Evolutionary conservation across 768 basidiomycete genomes (phyloP).

Genomic region (Suillus placidus): DNA sequence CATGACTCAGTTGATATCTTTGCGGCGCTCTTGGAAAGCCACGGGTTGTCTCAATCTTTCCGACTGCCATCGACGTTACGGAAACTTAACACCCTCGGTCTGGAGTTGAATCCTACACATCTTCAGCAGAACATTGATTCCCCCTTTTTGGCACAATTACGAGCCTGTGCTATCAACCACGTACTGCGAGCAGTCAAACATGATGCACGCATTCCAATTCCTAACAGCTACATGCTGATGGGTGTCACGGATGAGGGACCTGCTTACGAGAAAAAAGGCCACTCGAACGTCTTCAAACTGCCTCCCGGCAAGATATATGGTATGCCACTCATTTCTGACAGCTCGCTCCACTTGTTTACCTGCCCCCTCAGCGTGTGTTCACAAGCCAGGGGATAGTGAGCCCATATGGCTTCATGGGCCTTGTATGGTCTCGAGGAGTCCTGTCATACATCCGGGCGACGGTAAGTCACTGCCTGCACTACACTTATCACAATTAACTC

Average conservation of each 20-base stretch:
- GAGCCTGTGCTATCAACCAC: slow-evolving; percentile 64
- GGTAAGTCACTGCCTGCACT: slow-evolving; percentile 40
- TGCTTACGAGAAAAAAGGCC: slow-evolving; percentile 53
- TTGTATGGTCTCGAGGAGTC: slow-evolving; percentile 69
- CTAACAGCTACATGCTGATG: slow-evolving; percentile 67
- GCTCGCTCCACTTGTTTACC: neutral
- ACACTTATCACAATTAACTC: slow-evolving; percentile 7
- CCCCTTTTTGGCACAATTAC: slow-evolving; percentile 58
- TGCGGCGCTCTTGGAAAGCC: slow-evolving; percentile 47
- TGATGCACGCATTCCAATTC: slow-evolving; percentile 71
- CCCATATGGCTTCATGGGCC: slow-evolving; percentile 62
- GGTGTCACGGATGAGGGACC: slow-evolving; percentile 86
- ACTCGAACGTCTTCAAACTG: slow-evolving; percentile 56
- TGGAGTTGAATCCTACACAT: slow-evolving; percentile 47
- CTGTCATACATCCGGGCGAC: slow-evolving; percentile 77
- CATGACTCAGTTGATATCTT: slow-evolving; percentile 57
- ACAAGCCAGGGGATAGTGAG: slow-evolving; percentile 48
- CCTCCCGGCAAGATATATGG: slow-evolving; percentile 67
- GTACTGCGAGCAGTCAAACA: slow-evolving; percentile 77
- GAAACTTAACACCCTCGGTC: slow-evolving; percentile 47
- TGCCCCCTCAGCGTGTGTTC: slow-evolving; percentile 54
- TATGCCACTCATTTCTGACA: slow-evolving; percentile 29
- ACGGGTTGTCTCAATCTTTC: slow-evolving; percentile 51
- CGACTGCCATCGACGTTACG: slow-evolving; percentile 54
- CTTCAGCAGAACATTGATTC: slow-evolving; percentile 46